Base-by-base conservation (phyloP, 768 basidiomycete genomes). In the Mycena haematopus region DNA sequence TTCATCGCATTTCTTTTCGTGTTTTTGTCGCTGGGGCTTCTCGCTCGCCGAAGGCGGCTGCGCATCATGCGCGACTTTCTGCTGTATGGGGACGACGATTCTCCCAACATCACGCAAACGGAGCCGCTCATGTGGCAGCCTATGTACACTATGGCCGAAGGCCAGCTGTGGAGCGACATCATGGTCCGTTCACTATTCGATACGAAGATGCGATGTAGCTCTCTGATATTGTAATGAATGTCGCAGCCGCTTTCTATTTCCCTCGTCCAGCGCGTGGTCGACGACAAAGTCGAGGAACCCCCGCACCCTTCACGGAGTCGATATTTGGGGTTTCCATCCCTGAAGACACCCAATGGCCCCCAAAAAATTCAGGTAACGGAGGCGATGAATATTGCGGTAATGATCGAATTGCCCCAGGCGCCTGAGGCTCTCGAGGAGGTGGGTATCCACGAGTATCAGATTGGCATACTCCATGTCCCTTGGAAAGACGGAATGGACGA, bases 51-150 rank as follows among this genome's bases (percentile, higher is more conserved):
- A 22, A 25, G 66, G 10, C 58, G 66, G 19, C 31, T 58, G 49
- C 62, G 62, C 14, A 27, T 61, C 17, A 53, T 60, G 45, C 62
- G 24, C 6, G 62, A 67, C 15, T 54, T 64, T 35, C 10, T 57
- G 19, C 46, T 67, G 13, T 60, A 67, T 27, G 65, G 61, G 14
- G 47, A 42, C 46, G 62, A 63, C 35, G 54, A 52, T n/a, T 14
- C 10, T 24, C 47, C 46, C n/a, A 21, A 22, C 17, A 60, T 63
- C 45, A 1, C 52, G 40, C 59, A 64, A 46, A 58, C 44, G 35
- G 66, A 64, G 40, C 66, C 66, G 7, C 6, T 47, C 15, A 40
- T 67, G 59, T 63, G 58, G 58, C 36, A 67, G 35, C 66, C 66
- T 4, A 3, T 13, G 33, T 67, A 61, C 22, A 31, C 9, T 8